Base-by-base conservation (phyloP, 2,329 filamentous ascomycete species). In the Cladosporium sphaerospermum region DNA sequence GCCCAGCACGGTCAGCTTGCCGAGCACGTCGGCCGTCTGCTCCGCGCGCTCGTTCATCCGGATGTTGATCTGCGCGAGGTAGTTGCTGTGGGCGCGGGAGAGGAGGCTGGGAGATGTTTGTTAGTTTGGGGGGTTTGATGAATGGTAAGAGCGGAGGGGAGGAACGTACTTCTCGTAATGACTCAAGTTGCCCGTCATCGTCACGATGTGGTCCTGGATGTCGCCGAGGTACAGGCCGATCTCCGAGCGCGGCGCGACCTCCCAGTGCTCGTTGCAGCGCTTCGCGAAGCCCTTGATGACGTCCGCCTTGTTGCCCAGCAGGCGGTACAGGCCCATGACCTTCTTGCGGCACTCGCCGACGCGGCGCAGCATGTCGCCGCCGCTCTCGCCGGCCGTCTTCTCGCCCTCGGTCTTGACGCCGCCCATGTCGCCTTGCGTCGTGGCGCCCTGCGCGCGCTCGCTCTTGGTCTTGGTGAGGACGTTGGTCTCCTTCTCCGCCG, bases 271-370 rank as follows among this genome's bases (percentile, higher is more conserved):
- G 66, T 96, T 99, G 74, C 93, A 99, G 11, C 93, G 81, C 74
- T 99, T 99, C 4, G 93, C 93, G 65, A 99, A 99, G 1, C 93
- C 93, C 73, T 97, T 97, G 77, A 99, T 97, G 54, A 99, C 93
- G 69, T 99, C 93, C 46, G 93, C 93, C 73, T 99, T 99, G 72
- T 95, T 97, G 52, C 93, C 93, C 14, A 99, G 76, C 42, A 99
- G 76, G 47, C 93, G 82, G 68, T 96, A 97, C 44, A 99, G 76
- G 34, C 88, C 86, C 91, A 99, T 99, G 59, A 99, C 93, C 68
- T 92, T 92, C 77, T 97, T 97, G 62, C 93, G 83, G 68, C 90
- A 95, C 70, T 96, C 89, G 28, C 93, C 93, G 0, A 97, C 90
- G 11, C 89, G 84, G 39, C 90, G 83, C 55, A 99, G 78, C 90